Conservation (phyloP, 1,284 basidiomycete genomes). For the Inonotus hispidus region DNA sequence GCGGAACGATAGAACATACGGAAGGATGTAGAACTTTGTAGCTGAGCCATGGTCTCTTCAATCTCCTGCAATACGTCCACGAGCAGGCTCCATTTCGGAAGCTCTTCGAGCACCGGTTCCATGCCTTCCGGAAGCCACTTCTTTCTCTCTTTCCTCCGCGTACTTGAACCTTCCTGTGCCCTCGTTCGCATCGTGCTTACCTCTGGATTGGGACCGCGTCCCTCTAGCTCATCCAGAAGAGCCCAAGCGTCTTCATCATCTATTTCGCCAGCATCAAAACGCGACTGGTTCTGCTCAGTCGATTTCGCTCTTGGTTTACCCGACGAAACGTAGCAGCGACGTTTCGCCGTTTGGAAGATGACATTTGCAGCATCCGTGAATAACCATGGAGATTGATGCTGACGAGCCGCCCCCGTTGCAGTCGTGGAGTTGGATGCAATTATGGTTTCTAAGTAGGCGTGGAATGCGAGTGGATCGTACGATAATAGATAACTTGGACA, state of each 20-base stretch:
- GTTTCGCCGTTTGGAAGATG: constrained; percentile 82
- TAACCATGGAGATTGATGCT: constrained; percentile 81
- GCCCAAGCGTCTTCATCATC: constrained; percentile 74
- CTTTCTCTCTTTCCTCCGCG: constrained; percentile 20
- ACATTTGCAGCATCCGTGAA: constrained; percentile 85
- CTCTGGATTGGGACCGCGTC: constrained; percentile 18
- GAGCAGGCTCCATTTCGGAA: constrained; percentile 91
- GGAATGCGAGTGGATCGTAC: constrained; percentile 89
- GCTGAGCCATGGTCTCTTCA: constrained; percentile 77
- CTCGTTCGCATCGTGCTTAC: constrained; percentile 13
- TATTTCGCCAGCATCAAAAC: constrained; percentile 27
- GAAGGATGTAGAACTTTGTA: constrained; percentile 38
- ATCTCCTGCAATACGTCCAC: constrained; percentile 87
- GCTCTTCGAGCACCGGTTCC: constrained; percentile 86
- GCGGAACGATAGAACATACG: background rate
- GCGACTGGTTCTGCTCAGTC: constrained; percentile 4
- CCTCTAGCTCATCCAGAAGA: constrained; percentile 58
- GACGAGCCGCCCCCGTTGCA: constrained; percentile 43
- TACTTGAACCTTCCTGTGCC: constrained; percentile 18
- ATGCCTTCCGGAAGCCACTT: constrained; percentile 76
- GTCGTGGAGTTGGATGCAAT: constrained; percentile 67
- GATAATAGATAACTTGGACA: constrained; percentile 73
- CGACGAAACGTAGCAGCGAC: constrained; percentile 60
- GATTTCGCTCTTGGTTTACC: constrained; percentile 19
- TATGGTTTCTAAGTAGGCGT: constrained; percentile 89